Evolutionary conservation across 148 eudicot genomes (phyloP).

Genomic region (Chenopodium berlandieri): DNA sequence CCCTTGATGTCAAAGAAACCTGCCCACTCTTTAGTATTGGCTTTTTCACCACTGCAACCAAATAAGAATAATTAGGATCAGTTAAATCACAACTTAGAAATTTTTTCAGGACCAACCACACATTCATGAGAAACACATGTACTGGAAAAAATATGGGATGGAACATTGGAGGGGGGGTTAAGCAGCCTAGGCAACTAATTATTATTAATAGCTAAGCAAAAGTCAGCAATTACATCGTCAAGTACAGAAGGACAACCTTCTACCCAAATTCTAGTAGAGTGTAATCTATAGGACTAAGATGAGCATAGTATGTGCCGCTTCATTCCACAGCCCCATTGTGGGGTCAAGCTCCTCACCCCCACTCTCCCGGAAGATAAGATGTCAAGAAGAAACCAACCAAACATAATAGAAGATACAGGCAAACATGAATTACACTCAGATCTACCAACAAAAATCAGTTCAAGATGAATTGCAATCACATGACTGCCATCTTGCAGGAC

Average conservation of each 20-base stretch:
- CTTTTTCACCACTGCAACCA: constrained; percentile 80
- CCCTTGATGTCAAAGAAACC: constrained; percentile 79
- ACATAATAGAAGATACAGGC: background rate
- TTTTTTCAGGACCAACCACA: background rate
- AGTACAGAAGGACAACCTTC: too few relatives aligned
- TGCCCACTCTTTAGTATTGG: constrained; percentile 77
- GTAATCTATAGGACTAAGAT: too few relatives aligned
- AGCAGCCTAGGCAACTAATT: too few relatives aligned
- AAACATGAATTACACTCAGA: background rate
- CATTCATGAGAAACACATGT: background rate
- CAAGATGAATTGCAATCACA: background rate
- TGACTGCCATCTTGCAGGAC: background rate
- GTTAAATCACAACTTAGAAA: constrained; percentile 4
- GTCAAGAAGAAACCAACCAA: too few relatives aligned
- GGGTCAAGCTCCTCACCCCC: background rate
- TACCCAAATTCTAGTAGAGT: too few relatives aligned
- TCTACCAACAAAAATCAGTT: background rate
- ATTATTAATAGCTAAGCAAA: too few relatives aligned
- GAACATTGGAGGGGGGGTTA: too few relatives aligned
- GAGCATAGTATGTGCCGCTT: too few relatives aligned
- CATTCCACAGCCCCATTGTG: too few relatives aligned
- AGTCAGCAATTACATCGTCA: too few relatives aligned
- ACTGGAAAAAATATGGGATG: too few relatives aligned
- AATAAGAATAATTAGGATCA: constrained; percentile 5
- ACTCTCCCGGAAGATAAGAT: background rate